Base-by-base conservation (phyloP, 2,329 filamentous ascomycete genomes). In the Paraphoma chrysanthemicola region DNA sequence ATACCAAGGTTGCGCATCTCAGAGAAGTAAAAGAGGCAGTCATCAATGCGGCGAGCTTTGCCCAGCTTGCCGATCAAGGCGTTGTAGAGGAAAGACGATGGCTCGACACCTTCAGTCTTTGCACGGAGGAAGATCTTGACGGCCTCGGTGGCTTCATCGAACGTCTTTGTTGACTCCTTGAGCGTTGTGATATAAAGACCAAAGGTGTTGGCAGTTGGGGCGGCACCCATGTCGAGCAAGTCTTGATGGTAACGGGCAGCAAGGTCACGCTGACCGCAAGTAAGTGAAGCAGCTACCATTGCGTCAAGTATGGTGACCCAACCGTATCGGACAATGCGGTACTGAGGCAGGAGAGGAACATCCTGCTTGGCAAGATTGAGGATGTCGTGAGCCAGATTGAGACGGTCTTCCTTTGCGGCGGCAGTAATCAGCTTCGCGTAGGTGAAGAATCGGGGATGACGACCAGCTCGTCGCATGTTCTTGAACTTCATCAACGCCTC, bases 181-280 rank as follows among this genome's bases (percentile, higher is more conserved):
- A 99, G 83, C 1, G 94, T 98, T n/a, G 96, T 98, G 79, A 99
- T 99, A 84, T 98, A 99, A 16, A 99, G 86, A 57, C 95, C 95
- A 68, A 96, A 99, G 0, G 95, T 99, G 82, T 99, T 99, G 43
- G 95, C 95, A 2, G 94, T 96, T 14, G 95, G 95, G 9, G 93
- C 90, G 57, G 91, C 88, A 46, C 94, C 94, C 83, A 98, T 95
- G 58, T 92, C 89, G 47, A 96, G 83, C 65, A 99, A 84, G 76
- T 99, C 92, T 77, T 95, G 90, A 74, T 98, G 95, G 78, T 90
- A 97, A 68, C 92, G 88, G 75, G 90, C 89, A 58, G 95, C 95
- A 57, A 92, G 82, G 56, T 86, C 85, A 54, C 94, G 91, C 73
- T 94, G 90, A 60, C 93, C 92, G 45, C 92, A 84, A 42, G 88